Percentiles rank a stretch among this genome's conserved stretches.
Evolutionary conservation across 129 eudicot genomes (phyloP).

Genomic region (Flaveria linearis): DNA sequence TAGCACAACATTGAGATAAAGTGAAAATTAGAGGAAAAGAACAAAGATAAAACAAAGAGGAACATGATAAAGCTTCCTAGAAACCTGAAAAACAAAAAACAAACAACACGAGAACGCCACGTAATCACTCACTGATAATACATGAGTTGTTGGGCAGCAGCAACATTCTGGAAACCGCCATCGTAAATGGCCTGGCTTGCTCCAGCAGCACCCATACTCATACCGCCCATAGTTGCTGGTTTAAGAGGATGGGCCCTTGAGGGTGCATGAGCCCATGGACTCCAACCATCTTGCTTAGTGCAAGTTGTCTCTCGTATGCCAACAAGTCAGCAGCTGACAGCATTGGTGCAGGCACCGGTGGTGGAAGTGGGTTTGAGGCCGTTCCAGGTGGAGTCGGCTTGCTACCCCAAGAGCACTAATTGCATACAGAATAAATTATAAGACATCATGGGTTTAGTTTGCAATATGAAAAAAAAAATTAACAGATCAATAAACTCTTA

Average conservation of each 20-base stretch:
- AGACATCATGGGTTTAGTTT: background rate
- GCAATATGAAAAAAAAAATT: background rate
- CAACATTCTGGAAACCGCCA: slow-evolving; percentile 83
- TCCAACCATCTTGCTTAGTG: slow-evolving; percentile 78
- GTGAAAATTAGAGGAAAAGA: background rate
- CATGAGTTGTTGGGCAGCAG: slow-evolving; percentile 98
- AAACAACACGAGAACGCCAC: slow-evolving; percentile 22
- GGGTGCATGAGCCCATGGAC: slow-evolving; percentile 55
- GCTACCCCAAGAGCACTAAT: slow-evolving; percentile 97
- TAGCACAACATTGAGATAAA: slow-evolving; percentile 32
- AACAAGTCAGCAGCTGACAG: slow-evolving; percentile 68
- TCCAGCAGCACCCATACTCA: slow-evolving; percentile 63
- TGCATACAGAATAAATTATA: background rate
- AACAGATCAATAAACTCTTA: background rate
- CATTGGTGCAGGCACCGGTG: slow-evolving; percentile 76
- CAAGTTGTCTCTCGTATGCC: slow-evolving; percentile 75
- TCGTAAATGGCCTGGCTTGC: slow-evolving; percentile 93
- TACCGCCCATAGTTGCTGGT: slow-evolving; percentile 68
- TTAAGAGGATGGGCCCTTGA: slow-evolving; percentile 66
- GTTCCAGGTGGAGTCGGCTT: slow-evolving; percentile 96
- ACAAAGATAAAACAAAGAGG: slow-evolving; percentile 1
- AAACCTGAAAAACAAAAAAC: slow-evolving; percentile 24
- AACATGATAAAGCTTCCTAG: slow-evolving; percentile 31
- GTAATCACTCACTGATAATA: slow-evolving; percentile 70
- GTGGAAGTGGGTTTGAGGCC: slow-evolving; percentile 84